phyloP scores from a whole-genome alignment of 129 eudicot species.

The Dittrichia graveolens region DNA sequence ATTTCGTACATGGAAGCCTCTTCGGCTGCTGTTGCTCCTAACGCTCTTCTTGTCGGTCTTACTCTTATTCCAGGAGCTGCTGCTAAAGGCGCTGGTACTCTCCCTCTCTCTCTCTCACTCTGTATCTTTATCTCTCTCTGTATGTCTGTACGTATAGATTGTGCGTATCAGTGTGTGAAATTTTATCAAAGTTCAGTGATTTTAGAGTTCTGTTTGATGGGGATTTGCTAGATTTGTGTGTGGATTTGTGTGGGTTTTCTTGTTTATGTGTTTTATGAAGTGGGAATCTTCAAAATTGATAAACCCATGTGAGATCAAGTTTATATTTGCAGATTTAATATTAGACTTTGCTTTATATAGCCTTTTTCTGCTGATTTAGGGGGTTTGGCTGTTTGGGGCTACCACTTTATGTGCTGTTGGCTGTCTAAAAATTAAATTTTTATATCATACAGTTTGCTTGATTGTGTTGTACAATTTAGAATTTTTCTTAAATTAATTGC shows the following conservation, averaged over 20 bases:
- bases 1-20: slow-evolving; percentile 47
- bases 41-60: slow-evolving; percentile 62
- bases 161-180: background rate
- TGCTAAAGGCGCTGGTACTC: slow-evolving; percentile 80
- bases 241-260: slow-evolving; percentile 8
- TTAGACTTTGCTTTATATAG: background rate
- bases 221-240: slow-evolving; percentile 17
- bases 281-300: slow-evolving; percentile 20
- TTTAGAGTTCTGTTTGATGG: background rate
- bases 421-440: slow-evolving; percentile 16
- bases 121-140: background rate
- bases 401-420: slow-evolving; percentile 11
- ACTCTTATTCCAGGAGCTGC: slow-evolving; percentile 81
- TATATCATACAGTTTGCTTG: slow-evolving; percentile 34
- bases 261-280: background rate
- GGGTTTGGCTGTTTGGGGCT: slow-evolving; percentile 24
- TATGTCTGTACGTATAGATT: slow-evolving; percentile 16
- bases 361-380: slow-evolving; percentile 9
- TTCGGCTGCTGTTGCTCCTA: slow-evolving; percentile 41
- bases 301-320: slow-evolving; percentile 10
- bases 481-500: background rate
- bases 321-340: background rate
- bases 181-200: background rate
- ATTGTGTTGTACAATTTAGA: background rate
- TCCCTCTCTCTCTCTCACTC: slow-evolving; percentile 6